Percentiles rank a stretch among this genome's conserved stretches.
Conservation (phyloP, 805 yeast species). For the Metschnikowia baotianmanensis region DNA sequence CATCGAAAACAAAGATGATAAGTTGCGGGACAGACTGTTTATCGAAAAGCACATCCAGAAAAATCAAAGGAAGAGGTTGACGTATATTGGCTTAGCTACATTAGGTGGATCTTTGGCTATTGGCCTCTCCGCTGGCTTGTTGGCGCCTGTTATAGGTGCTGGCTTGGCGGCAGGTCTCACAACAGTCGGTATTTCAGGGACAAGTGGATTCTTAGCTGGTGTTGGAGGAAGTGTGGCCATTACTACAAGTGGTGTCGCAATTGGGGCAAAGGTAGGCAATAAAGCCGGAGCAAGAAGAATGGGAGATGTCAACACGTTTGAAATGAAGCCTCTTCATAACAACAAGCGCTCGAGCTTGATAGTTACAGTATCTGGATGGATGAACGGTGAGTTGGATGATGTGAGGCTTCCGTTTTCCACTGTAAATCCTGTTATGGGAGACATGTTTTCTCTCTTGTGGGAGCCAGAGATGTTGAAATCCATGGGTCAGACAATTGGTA, state of each 20-base stretch:
- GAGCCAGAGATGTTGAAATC: slow-evolving; percentile 97
- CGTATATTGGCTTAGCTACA: slow-evolving; percentile 92
- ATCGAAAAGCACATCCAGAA: slow-evolving; percentile 69
- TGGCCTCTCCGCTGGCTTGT: slow-evolving; percentile 90
- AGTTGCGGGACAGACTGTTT: slow-evolving; percentile 74
- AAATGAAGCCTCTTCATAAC: slow-evolving; percentile 88
- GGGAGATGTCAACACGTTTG: slow-evolving; percentile 92
- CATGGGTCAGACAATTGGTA: slow-evolving; percentile 93
- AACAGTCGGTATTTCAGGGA: slow-evolving; percentile 93
- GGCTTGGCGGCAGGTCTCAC: slow-evolving; percentile 97
- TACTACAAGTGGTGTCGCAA: slow-evolving; percentile 84
- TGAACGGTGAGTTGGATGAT: slow-evolving; percentile 93
- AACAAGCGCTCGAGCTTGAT: slow-evolving; percentile 84
- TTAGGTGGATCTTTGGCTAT: slow-evolving; percentile 92
- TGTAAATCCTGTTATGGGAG: slow-evolving; percentile 98
- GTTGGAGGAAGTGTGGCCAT: slow-evolving; percentile 95
- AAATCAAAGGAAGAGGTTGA: slow-evolving; percentile 63
- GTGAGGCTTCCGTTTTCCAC: slow-evolving; percentile 94
- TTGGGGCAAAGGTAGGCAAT: slow-evolving; percentile 88
- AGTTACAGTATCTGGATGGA: slow-evolving; percentile 95
- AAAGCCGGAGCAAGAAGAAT: slow-evolving; percentile 82
- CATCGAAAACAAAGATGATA: slow-evolving; percentile 64
- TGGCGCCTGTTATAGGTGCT: slow-evolving; percentile 98
- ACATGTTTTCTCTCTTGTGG: slow-evolving; percentile 87
- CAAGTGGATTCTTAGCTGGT: slow-evolving; percentile 89